Evolutionary conservation across 257 asterid genomes (phyloP), one percentile per base, ranked within the genome.

Genomic region (Hygrophila difformis): DNA sequence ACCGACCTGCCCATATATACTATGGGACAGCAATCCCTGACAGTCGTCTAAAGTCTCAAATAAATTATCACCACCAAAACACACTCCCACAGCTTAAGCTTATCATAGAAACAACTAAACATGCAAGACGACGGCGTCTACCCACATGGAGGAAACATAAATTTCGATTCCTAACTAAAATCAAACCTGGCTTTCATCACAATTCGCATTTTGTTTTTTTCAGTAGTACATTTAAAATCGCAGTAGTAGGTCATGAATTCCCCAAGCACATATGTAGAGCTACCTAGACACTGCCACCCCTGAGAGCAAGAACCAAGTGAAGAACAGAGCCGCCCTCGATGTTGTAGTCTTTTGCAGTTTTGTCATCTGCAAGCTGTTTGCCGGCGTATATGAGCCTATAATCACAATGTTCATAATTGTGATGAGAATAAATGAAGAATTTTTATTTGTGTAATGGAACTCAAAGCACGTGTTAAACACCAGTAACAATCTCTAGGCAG

Each of bases 271-370:
- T 3, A 4, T 8, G 46, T 24, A 17, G n/a, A n/a, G 53, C 37
- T 11, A 42, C 59, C 57, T 74, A 74, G 49, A 49, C 47, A 40
- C 58, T n/a, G 24, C 97, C 94, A 37, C 93, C 97, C 60, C 94
- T 65, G 28, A 87, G 74, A 56, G 97, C 97, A 56, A 87, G 84
- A 56, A 82, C 94, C 21, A 82, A 81, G 55, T 82, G 97, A 71
- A 87, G 94, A 52, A 87, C 94, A 35, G 97, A 87, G 42, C 97
- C 97, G 20, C 97, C 97, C 61, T 87, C 97, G 0, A 87, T 77
- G 60, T 80, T 83, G 71, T 83, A 83, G 49, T 87, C 94, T 64
- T 77, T 87, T 0, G 97, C 94, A 0, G 93, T 87, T 46, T 78
- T 87, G 77, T 87, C 97, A 18, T 87, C 97, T 43, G 64, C 93